Percentiles rank a stretch among this genome's conserved stretches.
Conservation (phyloP, 164 flowering plant genomes). For the Saururus chinensis region DNA sequence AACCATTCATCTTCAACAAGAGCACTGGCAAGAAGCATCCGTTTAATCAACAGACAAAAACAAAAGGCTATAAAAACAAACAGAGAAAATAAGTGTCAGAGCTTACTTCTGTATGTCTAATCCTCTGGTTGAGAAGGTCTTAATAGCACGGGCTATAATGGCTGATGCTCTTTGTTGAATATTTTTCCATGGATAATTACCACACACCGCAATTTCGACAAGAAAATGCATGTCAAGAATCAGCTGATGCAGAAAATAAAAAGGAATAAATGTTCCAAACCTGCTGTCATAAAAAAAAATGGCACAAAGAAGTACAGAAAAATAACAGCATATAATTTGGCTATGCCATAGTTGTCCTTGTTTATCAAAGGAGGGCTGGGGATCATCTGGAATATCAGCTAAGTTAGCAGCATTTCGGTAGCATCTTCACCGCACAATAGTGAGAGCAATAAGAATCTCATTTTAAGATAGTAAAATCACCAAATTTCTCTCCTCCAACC, state of each 20-base stretch:
- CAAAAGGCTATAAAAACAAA: not conserved
- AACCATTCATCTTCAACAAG: conserved; percentile 97
- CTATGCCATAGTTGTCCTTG: no score
- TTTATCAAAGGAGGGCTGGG: no score
- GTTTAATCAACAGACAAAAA: not conserved
- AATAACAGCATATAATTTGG: not conserved
- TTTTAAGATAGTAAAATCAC: no score
- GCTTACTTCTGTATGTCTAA: conserved; percentile 80
- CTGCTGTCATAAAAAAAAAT: not conserved
- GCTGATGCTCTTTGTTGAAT: conserved; percentile 79
- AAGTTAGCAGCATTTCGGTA: no score
- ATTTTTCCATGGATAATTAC: conserved; percentile 73
- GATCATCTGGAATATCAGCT: no score
- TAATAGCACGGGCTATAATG: conserved; percentile 76
- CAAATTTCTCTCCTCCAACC: no score
- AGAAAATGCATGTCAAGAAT: conserved; percentile 96
- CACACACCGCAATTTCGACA: conserved; percentile 84
- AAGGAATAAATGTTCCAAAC: not conserved
- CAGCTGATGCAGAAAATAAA: conserved; percentile 38
- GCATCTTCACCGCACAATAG: no score
- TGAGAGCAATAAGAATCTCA: no score
- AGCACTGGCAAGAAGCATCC: conserved; percentile 28
- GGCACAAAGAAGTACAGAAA: not conserved
- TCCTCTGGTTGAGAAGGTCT: conserved; percentile 76
- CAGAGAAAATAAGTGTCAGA: not conserved